A percentile compares a stretch with the other conserved stretches of the same genome.
These are phyloP conservation scores for Trichoderma sp. DNA, from an alignment of 2,329 filamentous ascomycete species.

Conservation along the genomic window DNA sequence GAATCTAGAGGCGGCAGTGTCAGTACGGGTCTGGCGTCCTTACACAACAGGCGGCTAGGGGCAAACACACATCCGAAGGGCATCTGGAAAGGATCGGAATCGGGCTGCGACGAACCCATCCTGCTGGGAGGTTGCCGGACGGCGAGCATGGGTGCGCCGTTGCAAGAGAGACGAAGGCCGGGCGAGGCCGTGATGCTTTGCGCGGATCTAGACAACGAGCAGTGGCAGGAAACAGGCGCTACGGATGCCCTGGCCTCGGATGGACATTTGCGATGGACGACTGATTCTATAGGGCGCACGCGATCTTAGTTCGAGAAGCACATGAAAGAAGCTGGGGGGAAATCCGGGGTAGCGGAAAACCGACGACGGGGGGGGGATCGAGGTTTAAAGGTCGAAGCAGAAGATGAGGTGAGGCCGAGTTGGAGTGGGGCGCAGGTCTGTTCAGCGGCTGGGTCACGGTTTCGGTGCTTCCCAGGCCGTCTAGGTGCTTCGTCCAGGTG, in stretches of 20 bases:
- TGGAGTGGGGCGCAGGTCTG: slow-evolving; percentile 18
- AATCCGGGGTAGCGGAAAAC: slow-evolving; percentile 25
- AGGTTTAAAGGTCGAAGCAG: slow-evolving; percentile 17
- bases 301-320: slow-evolving; percentile 19
- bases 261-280: slow-evolving; percentile 2
- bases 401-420: slow-evolving; percentile 15
- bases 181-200: neutral
- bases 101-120: slow-evolving; percentile 58
- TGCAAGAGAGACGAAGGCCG: slow-evolving; percentile 13
- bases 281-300: slow-evolving; percentile 1
- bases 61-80: slow-evolving; percentile 64
- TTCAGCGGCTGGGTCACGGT: slow-evolving; percentile 15
- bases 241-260: neutral
- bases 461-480: slow-evolving; percentile 2
- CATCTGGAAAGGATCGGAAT: slow-evolving; percentile 47
- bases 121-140: slow-evolving; percentile 51
- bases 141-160: slow-evolving; percentile 54
- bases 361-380: slow-evolving; percentile 4
- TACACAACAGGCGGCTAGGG: neutral
- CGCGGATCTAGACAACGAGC: slow-evolving; percentile 1
- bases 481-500: neutral
- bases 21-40: neutral
- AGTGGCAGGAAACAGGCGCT: slow-evolving; percentile 5
- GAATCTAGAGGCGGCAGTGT: slow-evolving; percentile 39
- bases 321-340: slow-evolving; percentile 22